Base-by-base conservation (phyloP, 2,329 filamentous ascomycete genomes). In the Fusarium sp. region DNA sequence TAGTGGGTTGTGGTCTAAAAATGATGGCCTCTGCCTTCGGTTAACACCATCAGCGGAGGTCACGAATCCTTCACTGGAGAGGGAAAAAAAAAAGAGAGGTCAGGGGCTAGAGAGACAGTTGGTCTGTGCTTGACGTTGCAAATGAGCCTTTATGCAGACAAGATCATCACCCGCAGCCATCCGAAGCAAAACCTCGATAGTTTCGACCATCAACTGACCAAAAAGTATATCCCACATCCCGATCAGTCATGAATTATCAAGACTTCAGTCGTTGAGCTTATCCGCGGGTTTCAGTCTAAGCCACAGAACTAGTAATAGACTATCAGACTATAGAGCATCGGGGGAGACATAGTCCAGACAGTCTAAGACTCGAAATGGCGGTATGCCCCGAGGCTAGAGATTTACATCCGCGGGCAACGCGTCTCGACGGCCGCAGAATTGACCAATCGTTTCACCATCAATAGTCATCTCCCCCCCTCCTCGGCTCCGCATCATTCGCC, bases 391-490 rank as follows among this genome's bases (percentile, higher is more conserved):
- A 69, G 24, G 28, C 58, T 63, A 63, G 18, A 31, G 18, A 28
- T 62, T 62, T 46, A 35, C 31, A 39, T n/a, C 35, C 23, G 57
- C 59, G 46, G 26, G 1, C 38, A 62, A 54, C 59, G 58, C 57
- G 58, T 59, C 24, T 62, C 57, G 29, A 55, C 37, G 18, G n/a
- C 42, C 33, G 18, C 20, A 23, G 5, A 26, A 28, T 23, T 10
- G 24, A 31, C 66, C 66, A 69, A 69, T 69, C 50, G 56, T 11
- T 23, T 29, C 8, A 18, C 16, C 4, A 61, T 31, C 10, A 66
- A 69, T 69, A 39, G 49, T 69, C 31, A 69, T 66, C 64, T 11
- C 37, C 18, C 26, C 46, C 20, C 60, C 44, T 66, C 66, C 18
- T 23, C 57, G 37, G 29, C 42, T 66, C 60, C 62, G 47, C 54